Conservation (phyloP, 2,329 filamentous ascomycete genomes). For the Myriosclerotinia curreyana region DNA sequence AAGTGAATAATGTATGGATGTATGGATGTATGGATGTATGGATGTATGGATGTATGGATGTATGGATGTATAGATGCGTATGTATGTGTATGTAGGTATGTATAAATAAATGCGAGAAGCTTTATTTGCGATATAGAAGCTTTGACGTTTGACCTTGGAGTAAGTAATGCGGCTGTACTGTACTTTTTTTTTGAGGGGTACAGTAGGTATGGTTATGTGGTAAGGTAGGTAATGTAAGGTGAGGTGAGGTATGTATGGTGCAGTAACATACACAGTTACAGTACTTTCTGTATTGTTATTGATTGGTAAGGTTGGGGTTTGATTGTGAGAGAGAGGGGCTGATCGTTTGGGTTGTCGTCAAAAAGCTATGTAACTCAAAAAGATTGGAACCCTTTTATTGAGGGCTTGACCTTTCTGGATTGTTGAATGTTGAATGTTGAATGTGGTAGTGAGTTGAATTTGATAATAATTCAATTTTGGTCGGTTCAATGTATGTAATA, state of each 20-base stretch:
- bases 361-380: no score
- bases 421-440: no score
- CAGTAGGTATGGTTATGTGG: no score
- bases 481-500: not conserved
- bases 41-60: no score
- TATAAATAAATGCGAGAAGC: not conserved
- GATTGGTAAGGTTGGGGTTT: conserved; percentile 4
- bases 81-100: not conserved
- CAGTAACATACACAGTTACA: no score
- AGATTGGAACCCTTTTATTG: no score
- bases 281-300: no score
- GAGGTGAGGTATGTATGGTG: no score
- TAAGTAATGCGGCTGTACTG: conserved; percentile 7
- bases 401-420: no score
- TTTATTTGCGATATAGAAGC: conserved; percentile 5
- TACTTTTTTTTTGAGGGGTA: conserved; percentile 1
- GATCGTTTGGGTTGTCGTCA: not conserved
- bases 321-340: conserved; percentile 1
- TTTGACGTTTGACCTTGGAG: not conserved
- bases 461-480: no score
- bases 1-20: not conserved
- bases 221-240: no score
- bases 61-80: not conserved
- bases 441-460: no score
- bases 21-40: not conserved